Percentiles rank a stretch among this genome's conserved stretches.
Conservation (phyloP, 2,329 filamentous ascomycete species). For the Colletotrichum sp. region DNA sequence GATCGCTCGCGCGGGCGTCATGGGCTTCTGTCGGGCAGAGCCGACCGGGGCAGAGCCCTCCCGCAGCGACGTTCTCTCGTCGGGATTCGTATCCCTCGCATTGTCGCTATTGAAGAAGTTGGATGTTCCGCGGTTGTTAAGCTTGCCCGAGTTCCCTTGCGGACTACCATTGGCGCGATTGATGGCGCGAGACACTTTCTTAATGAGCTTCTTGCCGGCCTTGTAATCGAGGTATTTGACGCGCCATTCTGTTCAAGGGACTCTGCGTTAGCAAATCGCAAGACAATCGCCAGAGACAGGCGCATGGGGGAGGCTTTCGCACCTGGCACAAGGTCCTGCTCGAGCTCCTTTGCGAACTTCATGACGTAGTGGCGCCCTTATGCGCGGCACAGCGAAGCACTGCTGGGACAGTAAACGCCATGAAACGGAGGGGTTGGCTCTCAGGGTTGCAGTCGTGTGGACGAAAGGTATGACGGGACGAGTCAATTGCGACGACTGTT, state of each 20-base stretch:
- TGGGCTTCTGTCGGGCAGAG: constrained; percentile 19
- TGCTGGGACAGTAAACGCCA: neutral
- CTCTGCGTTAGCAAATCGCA: neutral
- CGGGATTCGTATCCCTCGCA: constrained; percentile 14
- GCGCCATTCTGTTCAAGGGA: constrained; percentile 72
- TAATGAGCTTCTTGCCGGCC: constrained; percentile 92
- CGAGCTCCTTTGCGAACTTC: constrained; percentile 79
- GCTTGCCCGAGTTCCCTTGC: neutral
- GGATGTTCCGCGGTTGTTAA: neutral
- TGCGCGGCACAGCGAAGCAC: neutral
- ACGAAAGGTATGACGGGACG: neutral
- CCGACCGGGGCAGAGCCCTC: constrained; percentile 31
- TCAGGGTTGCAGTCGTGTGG: neutral
- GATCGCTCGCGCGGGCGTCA: constrained; percentile 25
- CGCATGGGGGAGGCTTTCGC: constrained; percentile 24
- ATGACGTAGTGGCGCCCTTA: constrained; percentile 44
- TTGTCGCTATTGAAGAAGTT: neutral
- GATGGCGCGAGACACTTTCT: constrained; percentile 77
- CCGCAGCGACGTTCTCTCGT: constrained; percentile 25
- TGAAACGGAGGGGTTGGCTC: neutral
- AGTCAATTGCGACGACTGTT: neutral
- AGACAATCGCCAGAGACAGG: neutral
- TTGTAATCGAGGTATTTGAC: constrained; percentile 96
- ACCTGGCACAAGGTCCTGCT: constrained; percentile 86
- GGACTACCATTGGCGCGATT: constrained; percentile 50